A percentile compares a stretch with the other conserved stretches of the same genome.
Conservation (phyloP, 2,329 filamentous ascomycete species). For the Endothia cerciana region DNA sequence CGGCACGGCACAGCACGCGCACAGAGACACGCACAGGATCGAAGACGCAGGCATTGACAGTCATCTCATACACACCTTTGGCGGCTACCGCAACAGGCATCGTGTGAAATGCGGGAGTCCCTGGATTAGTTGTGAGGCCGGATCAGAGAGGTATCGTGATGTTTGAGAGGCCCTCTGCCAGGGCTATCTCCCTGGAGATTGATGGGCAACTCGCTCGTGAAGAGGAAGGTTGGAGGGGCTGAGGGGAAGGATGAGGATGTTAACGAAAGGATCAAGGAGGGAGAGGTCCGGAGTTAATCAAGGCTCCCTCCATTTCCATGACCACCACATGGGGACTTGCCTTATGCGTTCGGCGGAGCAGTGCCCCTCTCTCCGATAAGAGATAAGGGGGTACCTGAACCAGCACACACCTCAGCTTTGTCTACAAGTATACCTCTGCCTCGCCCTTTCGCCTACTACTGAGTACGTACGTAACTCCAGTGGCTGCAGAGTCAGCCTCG, state of each 20-base stretch:
- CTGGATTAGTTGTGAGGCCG: not conserved
- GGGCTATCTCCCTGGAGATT: not conserved
- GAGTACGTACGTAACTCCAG: not conserved
- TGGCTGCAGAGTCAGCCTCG: slow-evolving; percentile 3
- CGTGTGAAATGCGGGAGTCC: slow-evolving; percentile 27
- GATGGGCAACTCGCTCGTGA: not conserved
- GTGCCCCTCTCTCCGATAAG: slow-evolving; percentile 18
- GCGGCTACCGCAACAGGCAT: slow-evolving; percentile 44
- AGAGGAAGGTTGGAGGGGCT: not conserved
- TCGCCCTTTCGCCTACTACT: not conserved
- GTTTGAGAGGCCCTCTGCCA: not conserved
- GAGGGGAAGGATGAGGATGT: not conserved
- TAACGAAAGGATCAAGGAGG: not conserved
- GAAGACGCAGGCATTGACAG: slow-evolving; percentile 2
- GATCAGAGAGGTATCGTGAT: not conserved
- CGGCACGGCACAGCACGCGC: not conserved
- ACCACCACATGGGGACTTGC: not conserved
- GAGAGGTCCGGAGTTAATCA: not conserved
- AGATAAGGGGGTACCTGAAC: slow-evolving; percentile 5
- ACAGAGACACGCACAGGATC: slow-evolving; percentile 1
- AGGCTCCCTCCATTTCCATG: slow-evolving; percentile 1
- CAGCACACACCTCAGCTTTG: not conserved
- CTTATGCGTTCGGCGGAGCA: slow-evolving; percentile 3
- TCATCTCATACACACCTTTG: slow-evolving; percentile 40
- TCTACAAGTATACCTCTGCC: not conserved